Evolutionary conservation across 2,329 filamentous ascomycete species (phyloP).

Genomic region (Sporothrix luriei): DNA sequence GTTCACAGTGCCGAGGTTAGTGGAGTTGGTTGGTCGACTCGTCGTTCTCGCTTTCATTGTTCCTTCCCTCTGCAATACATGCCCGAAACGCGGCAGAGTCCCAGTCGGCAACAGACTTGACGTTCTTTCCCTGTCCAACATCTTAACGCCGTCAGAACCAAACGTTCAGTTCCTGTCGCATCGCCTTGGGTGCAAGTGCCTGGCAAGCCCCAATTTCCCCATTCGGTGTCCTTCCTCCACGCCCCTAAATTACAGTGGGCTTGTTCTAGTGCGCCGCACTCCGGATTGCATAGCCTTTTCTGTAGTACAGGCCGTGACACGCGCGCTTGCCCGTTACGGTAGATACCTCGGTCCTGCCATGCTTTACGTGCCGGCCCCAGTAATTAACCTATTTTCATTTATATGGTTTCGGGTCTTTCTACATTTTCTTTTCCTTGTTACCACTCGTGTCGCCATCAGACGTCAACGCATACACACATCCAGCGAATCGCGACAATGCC

Average conservation of each 20-base stretch:
- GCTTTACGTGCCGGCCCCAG: slow-evolving; percentile 4
- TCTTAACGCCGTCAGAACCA: neutral
- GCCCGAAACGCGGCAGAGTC: neutral
- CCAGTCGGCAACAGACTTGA: neutral
- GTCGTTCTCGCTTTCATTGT: neutral
- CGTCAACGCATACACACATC: neutral
- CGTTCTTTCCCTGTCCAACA: neutral
- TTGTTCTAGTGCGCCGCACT: neutral
- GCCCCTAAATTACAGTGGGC: neutral
- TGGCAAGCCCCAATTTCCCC: neutral
- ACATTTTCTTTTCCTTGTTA: neutral
- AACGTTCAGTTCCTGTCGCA: neutral
- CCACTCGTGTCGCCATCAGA: neutral
- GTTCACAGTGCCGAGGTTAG: slow-evolving; percentile 24
- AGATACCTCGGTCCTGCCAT: slow-evolving; percentile 22
- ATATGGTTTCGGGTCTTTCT: neutral
- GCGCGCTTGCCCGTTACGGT: slow-evolving; percentile 8
- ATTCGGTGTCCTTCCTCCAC: neutral
- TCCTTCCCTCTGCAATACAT: neutral
- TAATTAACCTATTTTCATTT: slow-evolving; percentile 19
- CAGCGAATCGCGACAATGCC: slow-evolving; percentile 24
- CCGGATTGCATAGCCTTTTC: neutral
- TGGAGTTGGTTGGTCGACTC: neutral
- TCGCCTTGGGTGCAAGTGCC: neutral
- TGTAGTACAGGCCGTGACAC: neutral